phyloP scores from a whole-genome alignment of 2,329 filamentous ascomycete genomes.

The Teratosphaeria nubilosa region DNA sequence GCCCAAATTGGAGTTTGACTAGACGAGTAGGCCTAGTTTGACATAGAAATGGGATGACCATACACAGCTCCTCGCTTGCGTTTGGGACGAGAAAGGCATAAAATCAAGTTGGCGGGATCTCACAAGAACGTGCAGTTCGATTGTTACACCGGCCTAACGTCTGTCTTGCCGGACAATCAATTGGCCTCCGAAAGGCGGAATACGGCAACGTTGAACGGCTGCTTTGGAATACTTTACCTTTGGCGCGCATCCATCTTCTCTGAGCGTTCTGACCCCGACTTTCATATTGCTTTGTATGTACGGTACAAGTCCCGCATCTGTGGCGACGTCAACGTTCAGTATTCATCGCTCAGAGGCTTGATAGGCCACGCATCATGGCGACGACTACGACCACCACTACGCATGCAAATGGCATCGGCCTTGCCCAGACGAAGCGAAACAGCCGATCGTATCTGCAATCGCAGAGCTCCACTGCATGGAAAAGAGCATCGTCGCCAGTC shows the following conservation, averaged over 20 bases:
- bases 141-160: neutral
- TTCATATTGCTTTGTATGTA: neutral
- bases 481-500: slow-evolving; percentile 5
- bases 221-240: neutral
- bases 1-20: neutral
- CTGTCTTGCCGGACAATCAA: neutral
- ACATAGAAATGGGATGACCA: neutral
- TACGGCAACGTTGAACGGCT: neutral
- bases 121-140: neutral
- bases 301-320: neutral
- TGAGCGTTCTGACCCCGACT: neutral
- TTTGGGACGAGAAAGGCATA: neutral
- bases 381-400: neutral
- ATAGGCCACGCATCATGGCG: neutral
- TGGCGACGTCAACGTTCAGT: neutral
- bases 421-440: slow-evolving; percentile 2
- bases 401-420: slow-evolving; percentile 1
- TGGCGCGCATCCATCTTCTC: neutral
- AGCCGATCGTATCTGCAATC: slow-evolving; percentile 1
- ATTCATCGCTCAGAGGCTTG: neutral
- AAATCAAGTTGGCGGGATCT: neutral
- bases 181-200: neutral
- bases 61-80: neutral
- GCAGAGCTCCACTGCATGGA: slow-evolving; percentile 5
- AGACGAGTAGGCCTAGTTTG: neutral